Base-by-base conservation (phyloP, 2,329 filamentous ascomycete species). In the Pseudopithomyces chartarum region DNA sequence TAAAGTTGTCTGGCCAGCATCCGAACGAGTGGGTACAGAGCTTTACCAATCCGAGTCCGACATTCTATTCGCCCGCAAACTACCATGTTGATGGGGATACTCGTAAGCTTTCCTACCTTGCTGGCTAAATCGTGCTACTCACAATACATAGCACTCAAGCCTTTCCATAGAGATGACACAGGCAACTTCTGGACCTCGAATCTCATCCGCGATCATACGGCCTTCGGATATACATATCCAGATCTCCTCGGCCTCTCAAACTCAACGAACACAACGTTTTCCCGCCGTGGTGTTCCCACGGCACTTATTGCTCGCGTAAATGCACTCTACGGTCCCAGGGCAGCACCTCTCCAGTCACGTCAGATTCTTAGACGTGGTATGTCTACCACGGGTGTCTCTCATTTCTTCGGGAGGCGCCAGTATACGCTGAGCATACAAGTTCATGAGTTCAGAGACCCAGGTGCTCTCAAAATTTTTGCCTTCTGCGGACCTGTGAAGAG, bases 221-320 rank as follows among this genome's bases (percentile, higher is more conserved):
- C 78, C 1, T 90, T 95, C 72, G 87, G 87, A 13, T 95, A 95
- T 71, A 87, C 86, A 0, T 96, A 96, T 68, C 81, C 86, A 0
- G 91, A 94, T 63, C 84, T 87, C 32, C 64, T 61, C 8, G 60
- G 52, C 15, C 52, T 65, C 13, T 90, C 95, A 71, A 87, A 87
- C 13, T 94, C 95, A 70, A 87, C 85, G 0, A 96, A 95, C 68
- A 80, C 86, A 0, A 90, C 94, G 63, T 84, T 87, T 29, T 64
- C 59, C 8, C 57, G 52, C n/a, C 53, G 63, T n/a, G 65, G 62
- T 51, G 76, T 71, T 8, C 57, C 57, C 34, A 53, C 70, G 26
- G 67, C 74, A 0, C 75, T 82, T 6, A 80, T 87, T 26, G 73
- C 74, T 1, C 73, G 80, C 1, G 80, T 93, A 63, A 91, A 90